Evolutionary conservation across 306 rosid species (phyloP).

Genomic region (Styphnolobium japonicum): DNA sequence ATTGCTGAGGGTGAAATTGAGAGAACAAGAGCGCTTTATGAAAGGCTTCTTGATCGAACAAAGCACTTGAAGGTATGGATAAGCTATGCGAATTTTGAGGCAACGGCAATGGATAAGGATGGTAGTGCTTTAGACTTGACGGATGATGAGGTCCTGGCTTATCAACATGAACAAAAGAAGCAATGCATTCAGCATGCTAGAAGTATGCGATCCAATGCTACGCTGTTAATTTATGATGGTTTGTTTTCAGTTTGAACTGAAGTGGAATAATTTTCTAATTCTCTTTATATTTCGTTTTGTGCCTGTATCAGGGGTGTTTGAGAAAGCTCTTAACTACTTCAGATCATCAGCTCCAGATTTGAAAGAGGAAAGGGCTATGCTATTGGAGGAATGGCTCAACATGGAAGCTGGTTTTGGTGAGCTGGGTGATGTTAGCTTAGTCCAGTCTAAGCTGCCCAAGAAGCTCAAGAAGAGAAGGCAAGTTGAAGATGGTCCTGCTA

Average conservation of each 20-base stretch:
- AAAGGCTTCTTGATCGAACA: conserved; percentile 86
- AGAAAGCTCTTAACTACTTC: conserved; percentile 71
- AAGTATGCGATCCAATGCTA: conserved; percentile 51
- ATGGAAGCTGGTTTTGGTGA: conserved; percentile 72
- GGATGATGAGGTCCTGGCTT: conserved; percentile 25
- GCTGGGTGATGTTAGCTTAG: conserved; percentile 73
- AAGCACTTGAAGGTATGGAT: conserved; percentile 95
- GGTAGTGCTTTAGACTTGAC: conserved; percentile 28
- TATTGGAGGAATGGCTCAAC: conserved; percentile 89
- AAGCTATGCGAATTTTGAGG: conserved; percentile 82
- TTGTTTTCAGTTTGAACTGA: not conserved
- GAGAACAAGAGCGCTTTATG: conserved; percentile 78
- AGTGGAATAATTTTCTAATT: not conserved
- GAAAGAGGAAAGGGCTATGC: conserved; percentile 94
- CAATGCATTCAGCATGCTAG: conserved; percentile 65
- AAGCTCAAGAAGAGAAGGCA: conserved; percentile 88
- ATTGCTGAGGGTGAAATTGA: conserved; percentile 79
- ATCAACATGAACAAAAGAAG: conserved; percentile 48
- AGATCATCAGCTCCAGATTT: conserved; percentile 85
- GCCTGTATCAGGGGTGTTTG: conserved; percentile 70
- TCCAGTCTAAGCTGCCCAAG: conserved; percentile 86
- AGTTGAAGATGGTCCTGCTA: conserved; percentile 81
- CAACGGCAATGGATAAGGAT: conserved; percentile 50
- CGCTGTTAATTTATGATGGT: conserved; percentile 16
- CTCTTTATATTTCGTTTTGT: not conserved